Evolutionary conservation across 1,139 yeast species (phyloP).

Genomic region (Wickerhamiella infanticola): DNA sequence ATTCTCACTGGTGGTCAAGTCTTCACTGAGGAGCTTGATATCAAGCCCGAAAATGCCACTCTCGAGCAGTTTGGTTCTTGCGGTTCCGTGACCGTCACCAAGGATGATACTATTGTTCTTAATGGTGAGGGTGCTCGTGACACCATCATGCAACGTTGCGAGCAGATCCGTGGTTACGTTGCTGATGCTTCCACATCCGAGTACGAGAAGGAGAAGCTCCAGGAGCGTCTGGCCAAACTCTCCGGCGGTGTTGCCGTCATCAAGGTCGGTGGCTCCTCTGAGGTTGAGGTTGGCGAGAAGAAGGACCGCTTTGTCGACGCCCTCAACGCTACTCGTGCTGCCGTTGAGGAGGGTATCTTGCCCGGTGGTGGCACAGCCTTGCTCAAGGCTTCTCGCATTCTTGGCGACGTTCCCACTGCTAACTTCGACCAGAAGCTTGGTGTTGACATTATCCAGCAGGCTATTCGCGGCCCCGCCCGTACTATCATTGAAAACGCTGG

Average conservation of each 20-base stretch:
- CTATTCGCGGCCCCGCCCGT: slow-evolving; percentile 94
- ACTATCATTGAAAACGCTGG: slow-evolving; percentile 97
- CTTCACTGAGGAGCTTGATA: slow-evolving; percentile 93
- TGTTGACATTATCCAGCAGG: slow-evolving; percentile 87
- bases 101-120: slow-evolving; percentile 90
- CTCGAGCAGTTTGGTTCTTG: slow-evolving; percentile 84
- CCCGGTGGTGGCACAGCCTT: slow-evolving; percentile 99
- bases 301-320: slow-evolving; percentile 99
- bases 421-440: slow-evolving; percentile 98
- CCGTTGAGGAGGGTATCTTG: slow-evolving; percentile 97
- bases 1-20: slow-evolving; percentile 96
- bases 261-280: slow-evolving; percentile 96
- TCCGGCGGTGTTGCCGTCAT: slow-evolving; percentile 99
- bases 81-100: slow-evolving; percentile 86
- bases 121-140: slow-evolving; percentile 95
- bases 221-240: slow-evolving; percentile 95
- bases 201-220: slow-evolving; percentile 94
- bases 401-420: slow-evolving; percentile 64
- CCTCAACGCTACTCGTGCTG: slow-evolving; percentile 97
- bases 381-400: slow-evolving; percentile 77
- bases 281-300: slow-evolving; percentile 99
- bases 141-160: slow-evolving; percentile 78
- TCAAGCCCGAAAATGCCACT: slow-evolving; percentile 94
- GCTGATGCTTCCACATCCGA: slow-evolving; percentile 64
- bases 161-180: slow-evolving; percentile 81